Evolutionary conservation across 805 yeast genomes (phyloP).

Genomic region (Myxozyma vanderwaltii): DNA sequence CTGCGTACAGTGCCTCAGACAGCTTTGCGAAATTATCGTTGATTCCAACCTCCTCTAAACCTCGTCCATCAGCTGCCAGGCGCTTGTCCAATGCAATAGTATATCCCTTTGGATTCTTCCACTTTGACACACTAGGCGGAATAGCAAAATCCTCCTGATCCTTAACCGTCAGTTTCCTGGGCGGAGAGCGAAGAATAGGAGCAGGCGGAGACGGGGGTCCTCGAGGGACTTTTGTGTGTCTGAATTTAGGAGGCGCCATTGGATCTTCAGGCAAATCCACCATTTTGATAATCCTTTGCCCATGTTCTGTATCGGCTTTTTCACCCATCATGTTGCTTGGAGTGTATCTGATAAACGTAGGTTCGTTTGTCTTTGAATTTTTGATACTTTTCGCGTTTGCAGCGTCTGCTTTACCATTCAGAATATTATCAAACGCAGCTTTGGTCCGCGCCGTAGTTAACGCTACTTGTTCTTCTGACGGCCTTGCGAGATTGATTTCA

Average conservation of each 20-base stretch:
- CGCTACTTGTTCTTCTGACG: conserved; percentile 51
- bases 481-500: conserved; percentile 48
- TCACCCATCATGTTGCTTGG: conserved; percentile 46
- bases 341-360: conserved; percentile 52
- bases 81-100: conserved; percentile 80
- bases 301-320: conserved; percentile 35
- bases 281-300: conserved; percentile 59
- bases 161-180: conserved; percentile 58
- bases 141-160: conserved; percentile 82
- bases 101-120: conserved; percentile 93
- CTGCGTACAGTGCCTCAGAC: conserved; percentile 70
- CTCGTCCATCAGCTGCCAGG: conserved; percentile 55
- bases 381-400: conserved; percentile 43
- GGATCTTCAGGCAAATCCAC: conserved; percentile 77
- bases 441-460: conserved; percentile 59
- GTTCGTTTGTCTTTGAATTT: conserved; percentile 39
- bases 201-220: conserved; percentile 72
- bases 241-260: conserved; percentile 77
- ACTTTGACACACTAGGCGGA: conserved; percentile 88
- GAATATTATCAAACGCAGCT: conserved; percentile 54
- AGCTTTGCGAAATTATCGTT: conserved; percentile 62
- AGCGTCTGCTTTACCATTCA: conserved; percentile 46
- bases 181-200: conserved; percentile 57
- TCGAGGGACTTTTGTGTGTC: conserved; percentile 66
- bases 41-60: conserved; percentile 46